A percentile compares a stretch with the other conserved stretches of the same genome.
These are phyloP conservation scores for Trichoderma oligosporum DNA, from an alignment of 2,329 filamentous ascomycete genomes.

Conservation along the genomic window DNA sequence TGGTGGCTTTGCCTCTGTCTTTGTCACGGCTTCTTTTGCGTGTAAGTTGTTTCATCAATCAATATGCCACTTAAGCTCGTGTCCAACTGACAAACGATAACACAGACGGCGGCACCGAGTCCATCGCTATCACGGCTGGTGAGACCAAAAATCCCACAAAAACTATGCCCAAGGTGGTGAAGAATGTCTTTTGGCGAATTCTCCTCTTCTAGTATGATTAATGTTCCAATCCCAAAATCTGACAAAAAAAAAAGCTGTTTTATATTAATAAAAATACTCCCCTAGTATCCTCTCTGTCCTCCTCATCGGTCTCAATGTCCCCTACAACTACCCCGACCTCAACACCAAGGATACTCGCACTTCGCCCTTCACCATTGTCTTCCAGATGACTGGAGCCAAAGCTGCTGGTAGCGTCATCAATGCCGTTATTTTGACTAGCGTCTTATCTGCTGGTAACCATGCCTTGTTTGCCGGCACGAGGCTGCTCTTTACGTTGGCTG, in stretches of 20 bases:
- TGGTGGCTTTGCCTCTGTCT: conserved; percentile 59
- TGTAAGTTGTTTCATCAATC: conserved; percentile 37
- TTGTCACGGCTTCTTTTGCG: conserved; percentile 55
- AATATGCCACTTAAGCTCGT: too few relatives aligned
- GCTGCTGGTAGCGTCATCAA: conserved; percentile 55
- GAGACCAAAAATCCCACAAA: conserved; percentile 61
- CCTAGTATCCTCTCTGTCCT: conserved; percentile 37
- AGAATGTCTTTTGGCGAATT: conserved; percentile 63
- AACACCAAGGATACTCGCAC: conserved; percentile 33
- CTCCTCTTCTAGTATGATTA: conserved; percentile 46
- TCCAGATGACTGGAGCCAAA: conserved; percentile 51
- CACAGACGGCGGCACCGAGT: conserved; percentile 52
- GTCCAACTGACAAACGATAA: not conserved
- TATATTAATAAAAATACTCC: too few relatives aligned
- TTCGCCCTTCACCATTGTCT: conserved; percentile 54
- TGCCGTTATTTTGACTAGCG: conserved; percentile 47
- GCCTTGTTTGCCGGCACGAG: conserved; percentile 36
- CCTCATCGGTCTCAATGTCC: conserved; percentile 54
- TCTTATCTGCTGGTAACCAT: conserved; percentile 38
- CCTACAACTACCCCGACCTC: conserved; percentile 45
- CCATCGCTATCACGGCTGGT: conserved; percentile 62
- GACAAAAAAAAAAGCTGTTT: too few relatives aligned
- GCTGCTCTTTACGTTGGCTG: conserved; percentile 36
- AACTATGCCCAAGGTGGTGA: conserved; percentile 59
- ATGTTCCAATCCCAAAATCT: too few relatives aligned